Conservation (phyloP, 345 rosid genomes). For the Xanthoceras sorbifolium region DNA sequence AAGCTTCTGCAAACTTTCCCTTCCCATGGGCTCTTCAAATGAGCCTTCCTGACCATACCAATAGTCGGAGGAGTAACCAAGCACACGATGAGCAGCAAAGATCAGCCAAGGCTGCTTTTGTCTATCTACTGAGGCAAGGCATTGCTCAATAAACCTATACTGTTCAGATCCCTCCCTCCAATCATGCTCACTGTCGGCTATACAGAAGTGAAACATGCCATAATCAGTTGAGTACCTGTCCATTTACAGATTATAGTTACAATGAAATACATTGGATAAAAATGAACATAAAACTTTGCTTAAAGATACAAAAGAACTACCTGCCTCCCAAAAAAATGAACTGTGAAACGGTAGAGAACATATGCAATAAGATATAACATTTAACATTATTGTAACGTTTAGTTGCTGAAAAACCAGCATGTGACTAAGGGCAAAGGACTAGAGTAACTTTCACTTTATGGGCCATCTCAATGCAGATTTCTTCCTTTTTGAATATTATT, state of each 20-base stretch:
- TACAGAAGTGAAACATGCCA: slow-evolving; percentile 74
- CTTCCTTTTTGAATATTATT: background rate
- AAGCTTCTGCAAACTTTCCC: slow-evolving; percentile 65
- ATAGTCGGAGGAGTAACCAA: slow-evolving; percentile 60
- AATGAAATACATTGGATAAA: background rate
- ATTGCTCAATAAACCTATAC: slow-evolving; percentile 57
- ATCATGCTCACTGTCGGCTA: slow-evolving; percentile 75
- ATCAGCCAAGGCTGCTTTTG: slow-evolving; percentile 75
- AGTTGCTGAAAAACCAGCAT: background rate
- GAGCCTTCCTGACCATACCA: slow-evolving; percentile 61
- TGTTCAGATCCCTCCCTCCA: slow-evolving; percentile 79
- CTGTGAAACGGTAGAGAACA: background rate
- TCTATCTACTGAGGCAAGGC: slow-evolving; percentile 66
- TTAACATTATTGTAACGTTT: background rate
- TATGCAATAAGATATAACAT: background rate
- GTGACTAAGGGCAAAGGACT: background rate
- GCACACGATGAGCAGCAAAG: slow-evolving; percentile 66
- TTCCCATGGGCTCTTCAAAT: slow-evolving; percentile 61
- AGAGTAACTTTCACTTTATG: background rate
- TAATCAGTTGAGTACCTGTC: slow-evolving; percentile 70
- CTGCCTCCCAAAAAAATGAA: background rate
- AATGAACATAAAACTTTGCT: background rate
- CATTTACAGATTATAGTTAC: background rate
- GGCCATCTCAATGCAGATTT: background rate
- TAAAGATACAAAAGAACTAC: background rate